Evolutionary conservation across 208 protist species (phyloP).

Genomic region (Borovskyia barvae): DNA sequence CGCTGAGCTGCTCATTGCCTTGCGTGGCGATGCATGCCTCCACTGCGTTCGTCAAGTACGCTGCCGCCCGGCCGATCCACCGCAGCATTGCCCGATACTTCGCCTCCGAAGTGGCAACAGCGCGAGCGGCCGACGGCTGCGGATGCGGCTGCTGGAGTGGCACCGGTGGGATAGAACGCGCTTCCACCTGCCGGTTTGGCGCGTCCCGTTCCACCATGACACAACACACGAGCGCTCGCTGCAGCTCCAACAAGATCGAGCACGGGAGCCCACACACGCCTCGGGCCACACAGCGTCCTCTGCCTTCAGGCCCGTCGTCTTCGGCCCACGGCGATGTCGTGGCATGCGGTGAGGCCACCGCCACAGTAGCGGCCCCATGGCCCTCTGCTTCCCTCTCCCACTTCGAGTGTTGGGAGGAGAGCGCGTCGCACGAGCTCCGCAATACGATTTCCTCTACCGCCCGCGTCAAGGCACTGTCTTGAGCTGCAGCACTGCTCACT

Average conservation of each 20-base stretch:
- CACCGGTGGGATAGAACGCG: neutral
- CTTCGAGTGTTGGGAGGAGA: neutral
- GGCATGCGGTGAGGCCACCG: neutral
- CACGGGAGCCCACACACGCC: constrained; percentile 2
- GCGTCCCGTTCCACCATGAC: constrained; percentile 30
- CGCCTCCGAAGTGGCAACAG: neutral
- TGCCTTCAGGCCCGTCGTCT: too few relatives aligned
- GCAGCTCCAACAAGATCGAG: constrained; percentile 22
- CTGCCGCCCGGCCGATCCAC: constrained; percentile 17
- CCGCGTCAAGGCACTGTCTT: constrained; percentile 26
- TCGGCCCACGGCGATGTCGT: constrained; percentile 2
- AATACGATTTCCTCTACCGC: constrained; percentile 27
- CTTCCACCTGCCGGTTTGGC: neutral
- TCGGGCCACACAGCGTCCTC: too few relatives aligned
- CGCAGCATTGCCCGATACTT: constrained; percentile 20
- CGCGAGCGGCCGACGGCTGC: neutral
- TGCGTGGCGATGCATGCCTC: neutral
- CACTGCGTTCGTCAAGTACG: constrained; percentile 3
- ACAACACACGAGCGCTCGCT: constrained; percentile 42
- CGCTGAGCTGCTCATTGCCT: constrained; percentile 4
- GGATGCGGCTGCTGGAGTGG: neutral
- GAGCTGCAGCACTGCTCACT: constrained; percentile 11
- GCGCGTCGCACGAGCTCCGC: constrained; percentile 12
- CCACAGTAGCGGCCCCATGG: too few relatives aligned
- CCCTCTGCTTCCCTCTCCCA: neutral